phyloP scores from a whole-genome alignment of 495 filamentous ascomycete genomes.

The Elasticomyces elasticus region DNA sequence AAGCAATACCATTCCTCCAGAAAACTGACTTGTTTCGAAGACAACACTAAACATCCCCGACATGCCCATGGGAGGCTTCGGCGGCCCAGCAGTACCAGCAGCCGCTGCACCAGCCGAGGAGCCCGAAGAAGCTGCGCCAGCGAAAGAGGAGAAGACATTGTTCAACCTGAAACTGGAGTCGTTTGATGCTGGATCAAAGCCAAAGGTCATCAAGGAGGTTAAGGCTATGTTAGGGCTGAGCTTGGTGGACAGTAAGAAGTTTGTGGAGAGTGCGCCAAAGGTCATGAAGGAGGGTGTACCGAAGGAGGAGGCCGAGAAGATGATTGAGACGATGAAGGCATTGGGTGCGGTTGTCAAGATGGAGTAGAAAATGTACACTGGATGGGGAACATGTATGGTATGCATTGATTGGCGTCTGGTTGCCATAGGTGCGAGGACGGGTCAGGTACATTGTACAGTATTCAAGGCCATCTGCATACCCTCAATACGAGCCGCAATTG shows the following conservation, averaged over 20 bases:
- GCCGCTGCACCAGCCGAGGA: slow-evolving; percentile 62
- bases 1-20: not conserved
- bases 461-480: too few species aligned
- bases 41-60: slow-evolving; percentile 95
- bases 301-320: slow-evolving; percentile 99
- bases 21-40: slow-evolving; percentile 40
- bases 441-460: not conserved
- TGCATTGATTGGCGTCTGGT: not conserved
- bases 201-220: slow-evolving; percentile 99
- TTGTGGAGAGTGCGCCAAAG: slow-evolving; percentile 96
- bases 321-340: slow-evolving; percentile 83
- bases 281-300: slow-evolving; percentile 94
- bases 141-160: slow-evolving; percentile 85
- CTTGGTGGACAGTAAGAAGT: slow-evolving; percentile 99
- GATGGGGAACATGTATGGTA: not conserved
- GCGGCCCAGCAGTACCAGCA: slow-evolving; percentile 49
- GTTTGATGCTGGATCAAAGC: slow-evolving; percentile 80
- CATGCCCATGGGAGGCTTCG: slow-evolving; percentile 81
- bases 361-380: slow-evolving; percentile 50
- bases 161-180: slow-evolving; percentile 89
- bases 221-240: slow-evolving; percentile 90
- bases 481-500: too few species aligned
- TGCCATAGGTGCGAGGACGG: not conserved
- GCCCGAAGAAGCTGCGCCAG: slow-evolving; percentile 73
- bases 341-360: slow-evolving; percentile 78